Conservation (phyloP, 2,329 filamentous ascomycete genomes). For the Anthostomella pinea region DNA sequence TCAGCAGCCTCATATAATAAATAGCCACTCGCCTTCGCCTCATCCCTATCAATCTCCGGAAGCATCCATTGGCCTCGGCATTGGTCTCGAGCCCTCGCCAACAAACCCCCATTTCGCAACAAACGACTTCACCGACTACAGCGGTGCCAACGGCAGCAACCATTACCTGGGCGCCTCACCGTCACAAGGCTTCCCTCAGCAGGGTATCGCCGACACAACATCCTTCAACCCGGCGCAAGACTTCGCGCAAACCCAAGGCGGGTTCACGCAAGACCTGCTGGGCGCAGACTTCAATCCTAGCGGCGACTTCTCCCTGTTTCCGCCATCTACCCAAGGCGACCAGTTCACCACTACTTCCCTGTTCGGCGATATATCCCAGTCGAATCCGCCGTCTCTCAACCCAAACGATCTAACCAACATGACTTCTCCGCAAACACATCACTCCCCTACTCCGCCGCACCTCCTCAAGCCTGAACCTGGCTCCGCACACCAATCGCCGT, state of each 20-base stretch:
- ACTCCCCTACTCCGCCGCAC: slow-evolving; percentile 56
- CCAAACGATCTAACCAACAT: slow-evolving; percentile 50
- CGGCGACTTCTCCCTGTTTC: slow-evolving; percentile 65
- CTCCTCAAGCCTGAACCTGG: slow-evolving; percentile 50
- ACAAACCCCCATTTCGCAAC: slow-evolving; percentile 40
- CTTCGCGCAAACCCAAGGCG: slow-evolving; percentile 40
- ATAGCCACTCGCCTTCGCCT: slow-evolving; percentile 62
- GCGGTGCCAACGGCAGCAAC: slow-evolving; percentile 36
- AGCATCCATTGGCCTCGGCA: slow-evolving; percentile 52
- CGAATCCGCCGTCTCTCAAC: slow-evolving; percentile 37
- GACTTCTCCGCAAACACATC: slow-evolving; percentile 53
- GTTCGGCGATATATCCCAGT: slow-evolving; percentile 52
- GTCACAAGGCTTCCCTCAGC: slow-evolving; percentile 44
- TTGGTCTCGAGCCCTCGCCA: slow-evolving; percentile 54
- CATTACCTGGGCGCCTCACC: slow-evolving; percentile 51
- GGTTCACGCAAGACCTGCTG: slow-evolving; percentile 46
- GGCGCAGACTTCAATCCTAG: slow-evolving; percentile 47
- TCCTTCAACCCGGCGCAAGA: slow-evolving; percentile 33
- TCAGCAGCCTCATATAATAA: slow-evolving; percentile 65
- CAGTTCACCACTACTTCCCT: slow-evolving; percentile 58
- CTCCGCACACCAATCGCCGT: slow-evolving; percentile 55
- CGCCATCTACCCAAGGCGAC: slow-evolving; percentile 50
- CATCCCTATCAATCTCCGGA: slow-evolving; percentile 53
- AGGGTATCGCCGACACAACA: slow-evolving; percentile 36
- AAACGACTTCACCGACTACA: slow-evolving; percentile 46